These are phyloP conservation scores for Actinomucor elegans DNA, from an alignment of 371 early-diverging fungal genomes.

Conservation along the genomic window DNA sequence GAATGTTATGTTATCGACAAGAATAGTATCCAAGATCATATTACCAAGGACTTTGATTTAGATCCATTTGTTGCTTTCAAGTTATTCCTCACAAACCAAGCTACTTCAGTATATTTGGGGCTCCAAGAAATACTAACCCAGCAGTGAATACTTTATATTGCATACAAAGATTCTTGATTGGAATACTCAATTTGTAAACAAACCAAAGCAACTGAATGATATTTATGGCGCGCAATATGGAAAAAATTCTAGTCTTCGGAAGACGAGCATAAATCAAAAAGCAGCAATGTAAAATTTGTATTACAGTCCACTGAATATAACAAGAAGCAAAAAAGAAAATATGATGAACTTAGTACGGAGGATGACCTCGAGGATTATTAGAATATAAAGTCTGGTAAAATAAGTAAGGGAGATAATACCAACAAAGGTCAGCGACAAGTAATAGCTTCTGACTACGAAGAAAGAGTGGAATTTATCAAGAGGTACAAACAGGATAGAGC, in stretches of 20 bases:
- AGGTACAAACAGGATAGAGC: too few relatives aligned
- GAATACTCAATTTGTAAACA: not conserved
- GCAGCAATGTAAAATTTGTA: not conserved
- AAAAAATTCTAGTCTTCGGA: not conserved
- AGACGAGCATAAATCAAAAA: not conserved
- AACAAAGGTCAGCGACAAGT: too few relatives aligned
- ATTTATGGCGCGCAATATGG: not conserved
- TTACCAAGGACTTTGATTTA: constrained; percentile 4
- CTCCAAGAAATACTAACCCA: constrained; percentile 7
- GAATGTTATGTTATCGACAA: too few relatives aligned
- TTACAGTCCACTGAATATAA: not conserved
- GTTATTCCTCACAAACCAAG: constrained; percentile 2
- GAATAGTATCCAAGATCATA: constrained; percentile 8
- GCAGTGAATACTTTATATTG: constrained; percentile 3
- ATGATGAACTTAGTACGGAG: too few relatives aligned
- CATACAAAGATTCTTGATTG: constrained; percentile 7
- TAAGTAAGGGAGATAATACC: too few relatives aligned
- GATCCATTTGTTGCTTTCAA: constrained; percentile 6
- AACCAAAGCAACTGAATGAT: constrained; percentile 3
- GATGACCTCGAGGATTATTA: too few relatives aligned
- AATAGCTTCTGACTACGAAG: too few relatives aligned
- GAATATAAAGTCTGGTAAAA: too few relatives aligned
- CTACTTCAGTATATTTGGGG: constrained; percentile 6
- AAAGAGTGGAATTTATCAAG: too few relatives aligned
- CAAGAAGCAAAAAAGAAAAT: not conserved